These are phyloP conservation scores for Arthrinium phaeospermum DNA, from an alignment of 2,329 filamentous ascomycete genomes.

Conservation along the genomic window DNA sequence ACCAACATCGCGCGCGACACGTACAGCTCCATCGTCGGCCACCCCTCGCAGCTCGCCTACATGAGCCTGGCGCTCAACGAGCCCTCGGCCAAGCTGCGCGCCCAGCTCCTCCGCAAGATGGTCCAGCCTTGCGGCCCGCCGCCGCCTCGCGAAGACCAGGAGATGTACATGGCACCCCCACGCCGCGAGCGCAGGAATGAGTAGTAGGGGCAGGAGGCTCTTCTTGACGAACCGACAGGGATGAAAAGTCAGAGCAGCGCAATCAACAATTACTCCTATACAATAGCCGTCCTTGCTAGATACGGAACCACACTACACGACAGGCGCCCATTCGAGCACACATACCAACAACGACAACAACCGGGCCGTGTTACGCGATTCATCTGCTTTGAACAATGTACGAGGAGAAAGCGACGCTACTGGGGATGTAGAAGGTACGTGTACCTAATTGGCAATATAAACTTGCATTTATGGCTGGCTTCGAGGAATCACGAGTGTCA, in stretches of 20 bases:
- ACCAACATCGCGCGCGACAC: slow-evolving; percentile 96
- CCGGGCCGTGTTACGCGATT: not conserved
- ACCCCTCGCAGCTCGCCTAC: slow-evolving; percentile 86
- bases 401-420: not conserved
- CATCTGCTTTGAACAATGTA: not conserved
- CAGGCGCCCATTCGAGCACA: not conserved
- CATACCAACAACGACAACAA: not conserved
- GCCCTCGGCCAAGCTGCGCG: slow-evolving; percentile 77
- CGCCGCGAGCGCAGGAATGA: not conserved
- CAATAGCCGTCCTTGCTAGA: not conserved
- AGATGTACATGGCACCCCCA: slow-evolving; percentile 25
- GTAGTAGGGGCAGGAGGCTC: not conserved
- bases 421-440: not conserved
- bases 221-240: not conserved
- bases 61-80: slow-evolving; percentile 91
- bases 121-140: slow-evolving; percentile 65
- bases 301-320: too few species aligned
- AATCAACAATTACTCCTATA: not conserved
- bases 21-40: slow-evolving; percentile 86
- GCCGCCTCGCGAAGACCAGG: slow-evolving; percentile 59
- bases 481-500: not conserved
- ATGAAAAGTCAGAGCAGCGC: not conserved
- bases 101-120: slow-evolving; percentile 83
- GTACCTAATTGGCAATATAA: not conserved
- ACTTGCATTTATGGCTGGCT: not conserved